Base-by-base conservation (phyloP, 75 land plant species). In the Picea sitchensis region DNA sequence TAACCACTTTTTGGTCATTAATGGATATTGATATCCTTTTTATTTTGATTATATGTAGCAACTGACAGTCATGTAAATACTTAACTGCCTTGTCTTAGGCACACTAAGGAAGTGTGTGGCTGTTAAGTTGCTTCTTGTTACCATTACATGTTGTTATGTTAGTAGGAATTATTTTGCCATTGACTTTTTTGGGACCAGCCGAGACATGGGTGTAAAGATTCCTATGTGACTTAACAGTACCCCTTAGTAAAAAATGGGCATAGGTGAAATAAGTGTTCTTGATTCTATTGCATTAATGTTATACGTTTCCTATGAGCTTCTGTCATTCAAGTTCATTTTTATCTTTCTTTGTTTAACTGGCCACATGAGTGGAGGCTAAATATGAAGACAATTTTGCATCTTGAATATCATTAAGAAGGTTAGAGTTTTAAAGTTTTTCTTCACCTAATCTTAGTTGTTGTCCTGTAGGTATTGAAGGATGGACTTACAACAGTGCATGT, bases 401-500 rank as follows among this genome's bases (percentile, higher is more conserved):
- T 20, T 11, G 20, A 71, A 41, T n/a, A 9, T 71, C 44, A 44
- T 44, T 44, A 44, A 44, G 47, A 21, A 69, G 36, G 71, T 69
- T 69, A 11, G 13, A 44, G 12, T 41, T 67, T 34, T 36, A 20
- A 36, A 67, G 69, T 6, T 67, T 20, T 71, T 71, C 44, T 44
- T 71, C 2, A 44, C 21, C 54, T 41, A 41, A 71, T 71, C 54
- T 38, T 41, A 38, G 21, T 38, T 44, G 41, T 44, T 38, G 44
- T 71, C 44, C 41, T 71, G 57, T 84, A 96, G 99, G 82, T 95
- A 15, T 80, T 97, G 87, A 93, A 97, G 83, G 96, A 90, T 85
- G 93, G 96, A 2, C 86, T 97, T 31, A 17, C 90, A 21, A 83
- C 88, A 75, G 71, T 97, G 54, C 93, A 95, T 64, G 86, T 93